Base-by-base conservation (phyloP, 352 stramenopile species). In the Saprolegnia parasitica region DNA sequence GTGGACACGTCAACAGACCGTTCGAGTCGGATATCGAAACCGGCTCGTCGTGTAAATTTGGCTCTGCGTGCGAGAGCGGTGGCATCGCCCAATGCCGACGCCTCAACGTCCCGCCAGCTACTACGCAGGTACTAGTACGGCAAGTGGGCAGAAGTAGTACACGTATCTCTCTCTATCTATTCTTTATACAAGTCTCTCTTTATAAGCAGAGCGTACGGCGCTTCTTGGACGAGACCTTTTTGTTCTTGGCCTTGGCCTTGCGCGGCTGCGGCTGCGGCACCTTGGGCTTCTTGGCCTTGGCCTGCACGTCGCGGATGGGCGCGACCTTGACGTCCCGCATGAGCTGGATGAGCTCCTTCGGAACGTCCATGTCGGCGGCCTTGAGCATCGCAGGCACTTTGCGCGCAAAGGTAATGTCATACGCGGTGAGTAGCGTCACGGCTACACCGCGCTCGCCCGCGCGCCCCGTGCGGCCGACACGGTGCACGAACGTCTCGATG, bases 401-500 rank as follows among this genome's bases (percentile, higher is more conserved):
- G 20, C 37, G 23, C 20, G 61, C 63, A 13, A 70, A 23, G 5
- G 16, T n/a, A 18, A 84, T 82, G 72, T 84, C 79, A 8, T 73
- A 54, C 68, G 93, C 85, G 15, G 73, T 89, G 71, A 95, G 80
- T 65, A 92, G 90, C 18, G 77, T 81, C 46, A 94, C 54, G 1
- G 86, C 75, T 0, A 72, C 71, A 32, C 86, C 86, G 39, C 76
- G 96, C 57, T 93, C 93, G 52, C 89, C 84, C 11, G 93, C 93
- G 50, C 93, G 84, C 13, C 93, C 91, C 5, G 93, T 97, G 52
- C 93, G 86, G 20, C 93, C 93, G 26, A 89, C 90, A 35, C 95
- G 90, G 73, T 98, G 95, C 52, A 98, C 89, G 63, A 98, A 98
- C 57, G 87, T 98, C 73, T 98, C 94, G 71, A 95, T 91, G 76